phyloP scores from a whole-genome alignment of 371 early-diverging fungal genomes.

The Homolaphlyctis polyrhiza region DNA sequence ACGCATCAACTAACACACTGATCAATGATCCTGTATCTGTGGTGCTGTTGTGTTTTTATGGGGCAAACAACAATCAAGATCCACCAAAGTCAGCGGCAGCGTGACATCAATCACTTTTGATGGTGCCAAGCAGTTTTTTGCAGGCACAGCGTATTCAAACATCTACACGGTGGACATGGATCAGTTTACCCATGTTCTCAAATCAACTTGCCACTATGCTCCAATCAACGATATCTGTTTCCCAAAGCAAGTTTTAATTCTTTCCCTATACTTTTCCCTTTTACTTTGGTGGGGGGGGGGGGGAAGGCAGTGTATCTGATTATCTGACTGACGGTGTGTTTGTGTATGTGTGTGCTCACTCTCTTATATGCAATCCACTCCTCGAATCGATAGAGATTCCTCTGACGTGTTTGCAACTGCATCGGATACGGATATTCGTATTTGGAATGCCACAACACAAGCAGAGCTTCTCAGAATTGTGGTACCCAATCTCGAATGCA shows the following conservation, averaged over 20 bases:
- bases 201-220: constrained; percentile 43
- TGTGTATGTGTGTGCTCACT: no score
- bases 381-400: constrained; percentile 36
- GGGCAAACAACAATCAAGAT: no score
- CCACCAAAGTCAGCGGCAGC: constrained; percentile 43
- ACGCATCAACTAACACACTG: background rate
- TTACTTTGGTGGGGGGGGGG: no score
- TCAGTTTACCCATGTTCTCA: constrained; percentile 24
- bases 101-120: constrained; percentile 49
- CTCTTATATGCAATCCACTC: no score
- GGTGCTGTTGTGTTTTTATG: no score
- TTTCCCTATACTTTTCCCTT: background rate
- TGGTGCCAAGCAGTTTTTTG: constrained; percentile 24
- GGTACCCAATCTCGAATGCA: constrained; percentile 51
- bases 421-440: constrained; percentile 45
- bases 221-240: constrained; percentile 48
- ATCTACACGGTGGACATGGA: constrained; percentile 33
- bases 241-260: constrained; percentile 31
- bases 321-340: constrained; percentile 3
- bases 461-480: constrained; percentile 43
- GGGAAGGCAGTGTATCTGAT: background rate
- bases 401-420: constrained; percentile 52
- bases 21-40: background rate
- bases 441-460: constrained; percentile 44
- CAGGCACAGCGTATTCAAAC: constrained; percentile 42